Evolutionary conservation across 2,329 filamentous ascomycete species (phyloP).

Genomic region (Ophiostoma montium): DNA sequence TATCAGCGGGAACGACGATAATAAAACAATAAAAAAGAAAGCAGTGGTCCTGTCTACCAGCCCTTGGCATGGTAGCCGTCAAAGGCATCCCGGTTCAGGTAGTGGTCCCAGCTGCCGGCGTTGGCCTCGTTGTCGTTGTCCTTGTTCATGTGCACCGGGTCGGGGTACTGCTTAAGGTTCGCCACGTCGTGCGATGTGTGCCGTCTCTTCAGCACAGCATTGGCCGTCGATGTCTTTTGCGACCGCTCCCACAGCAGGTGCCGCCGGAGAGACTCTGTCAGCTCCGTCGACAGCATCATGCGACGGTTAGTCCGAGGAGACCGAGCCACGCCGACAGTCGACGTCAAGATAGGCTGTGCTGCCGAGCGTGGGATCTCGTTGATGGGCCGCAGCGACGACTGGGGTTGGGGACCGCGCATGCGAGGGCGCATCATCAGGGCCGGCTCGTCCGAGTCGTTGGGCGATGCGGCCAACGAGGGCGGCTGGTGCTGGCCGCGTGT

Average conservation of each 20-base stretch:
- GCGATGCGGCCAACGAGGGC: slow-evolving; percentile 32
- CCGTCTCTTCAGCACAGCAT: slow-evolving; percentile 72
- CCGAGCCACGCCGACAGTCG: slow-evolving; percentile 54
- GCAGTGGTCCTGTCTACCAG: slow-evolving; percentile 43
- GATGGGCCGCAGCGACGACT: slow-evolving; percentile 36
- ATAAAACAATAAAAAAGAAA: not conserved
- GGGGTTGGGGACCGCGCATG: slow-evolving; percentile 33
- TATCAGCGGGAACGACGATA: not conserved
- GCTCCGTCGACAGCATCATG: slow-evolving; percentile 90
- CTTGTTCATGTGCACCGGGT: slow-evolving; percentile 43
- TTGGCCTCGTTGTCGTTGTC: slow-evolving; percentile 43
- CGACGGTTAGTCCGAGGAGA: slow-evolving; percentile 84
- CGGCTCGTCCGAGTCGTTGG: slow-evolving; percentile 47
- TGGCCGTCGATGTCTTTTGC: slow-evolving; percentile 80
- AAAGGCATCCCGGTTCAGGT: slow-evolving; percentile 65
- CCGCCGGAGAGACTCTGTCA: slow-evolving; percentile 83
- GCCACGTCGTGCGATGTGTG: slow-evolving; percentile 86
- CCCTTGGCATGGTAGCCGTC: slow-evolving; percentile 75
- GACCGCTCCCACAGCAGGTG: slow-evolving; percentile 92
- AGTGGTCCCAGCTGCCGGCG: slow-evolving; percentile 69
- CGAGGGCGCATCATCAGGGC: slow-evolving; percentile 39
- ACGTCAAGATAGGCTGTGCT: slow-evolving; percentile 66
- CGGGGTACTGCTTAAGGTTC: slow-evolving; percentile 72
- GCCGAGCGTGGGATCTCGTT: slow-evolving; percentile 52
- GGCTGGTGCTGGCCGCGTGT: slow-evolving; percentile 25